Percentiles rank a stretch among this genome's conserved stretches.
Evolutionary conservation across 2,329 filamentous ascomycete species (phyloP).

Genomic region (Colletotrichum sp.): DNA sequence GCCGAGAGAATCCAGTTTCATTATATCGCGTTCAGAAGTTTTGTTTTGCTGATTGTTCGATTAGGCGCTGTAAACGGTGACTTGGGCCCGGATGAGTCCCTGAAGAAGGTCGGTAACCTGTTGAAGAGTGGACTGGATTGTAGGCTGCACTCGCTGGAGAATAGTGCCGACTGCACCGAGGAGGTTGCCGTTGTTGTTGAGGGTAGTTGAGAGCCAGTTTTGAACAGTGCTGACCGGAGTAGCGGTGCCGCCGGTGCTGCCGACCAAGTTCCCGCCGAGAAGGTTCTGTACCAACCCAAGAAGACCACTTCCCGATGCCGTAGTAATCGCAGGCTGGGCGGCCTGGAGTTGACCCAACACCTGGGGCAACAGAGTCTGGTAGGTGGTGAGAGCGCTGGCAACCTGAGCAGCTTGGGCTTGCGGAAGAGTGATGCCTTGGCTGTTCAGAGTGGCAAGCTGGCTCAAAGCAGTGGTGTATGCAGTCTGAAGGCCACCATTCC

Average conservation of each 20-base stretch:
- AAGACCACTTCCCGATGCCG: background rate
- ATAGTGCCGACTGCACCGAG: background rate
- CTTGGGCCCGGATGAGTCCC: background rate
- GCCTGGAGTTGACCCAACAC: background rate
- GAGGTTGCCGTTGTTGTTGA: background rate
- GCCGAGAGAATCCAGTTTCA: background rate
- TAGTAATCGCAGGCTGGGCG: background rate
- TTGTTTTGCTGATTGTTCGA: background rate
- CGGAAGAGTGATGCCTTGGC: background rate
- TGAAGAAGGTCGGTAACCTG: background rate
- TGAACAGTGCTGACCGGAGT: background rate
- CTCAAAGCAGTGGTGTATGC: background rate
- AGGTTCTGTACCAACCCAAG: background rate
- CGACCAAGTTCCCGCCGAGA: background rate
- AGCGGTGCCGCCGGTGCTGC: background rate
- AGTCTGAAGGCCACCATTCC: background rate
- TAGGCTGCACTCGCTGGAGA: background rate
- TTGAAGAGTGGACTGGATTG: background rate
- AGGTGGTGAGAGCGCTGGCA: background rate
- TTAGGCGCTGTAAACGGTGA: too few relatives aligned
- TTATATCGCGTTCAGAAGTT: background rate
- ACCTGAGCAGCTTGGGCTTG: background rate
- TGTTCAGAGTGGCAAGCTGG: background rate
- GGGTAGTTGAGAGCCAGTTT: background rate
- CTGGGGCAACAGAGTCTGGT: background rate